phyloP scores from a whole-genome alignment of 495 filamentous ascomycete species.

The Arthonia radiata region DNA sequence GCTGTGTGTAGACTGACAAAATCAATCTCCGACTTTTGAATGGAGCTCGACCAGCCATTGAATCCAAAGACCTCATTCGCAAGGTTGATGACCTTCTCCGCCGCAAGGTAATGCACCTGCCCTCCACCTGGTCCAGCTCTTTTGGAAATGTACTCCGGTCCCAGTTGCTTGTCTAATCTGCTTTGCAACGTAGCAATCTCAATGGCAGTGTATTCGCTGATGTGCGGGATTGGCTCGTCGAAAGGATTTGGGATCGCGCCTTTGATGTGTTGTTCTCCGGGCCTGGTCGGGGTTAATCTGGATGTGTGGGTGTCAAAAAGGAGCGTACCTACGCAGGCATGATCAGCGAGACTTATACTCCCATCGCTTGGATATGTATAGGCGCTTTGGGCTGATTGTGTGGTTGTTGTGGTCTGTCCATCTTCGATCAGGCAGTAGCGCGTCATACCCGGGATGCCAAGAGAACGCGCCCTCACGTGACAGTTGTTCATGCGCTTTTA shows the following conservation, averaged over 20 bases:
- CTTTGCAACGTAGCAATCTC: constrained; percentile 75
- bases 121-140: constrained; percentile 55
- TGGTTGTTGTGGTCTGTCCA: no score
- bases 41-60: constrained; percentile 87
- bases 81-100: constrained; percentile 82
- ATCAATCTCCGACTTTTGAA: constrained; percentile 73
- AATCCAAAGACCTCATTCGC: constrained; percentile 98
- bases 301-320: no score
- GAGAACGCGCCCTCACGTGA: no score
- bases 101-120: constrained; percentile 74
- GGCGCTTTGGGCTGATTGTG: no score
- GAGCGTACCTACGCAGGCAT: no score
- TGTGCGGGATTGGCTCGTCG: constrained; percentile 36
- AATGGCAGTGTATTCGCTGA: constrained; percentile 61
- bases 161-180: constrained; percentile 77
- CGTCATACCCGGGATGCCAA: no score
- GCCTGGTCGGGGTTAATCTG: no score
- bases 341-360: no score
- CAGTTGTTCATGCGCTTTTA: no score
- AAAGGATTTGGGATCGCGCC: constrained; percentile 42
- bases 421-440: no score
- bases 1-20: constrained; percentile 29
- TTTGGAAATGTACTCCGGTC: constrained; percentile 82
- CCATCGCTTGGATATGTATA: no score
- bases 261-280: constrained; percentile 54